Conservation (phyloP, 352 stramenopile genomes). For the Globisporangium mamillatum region DNA sequence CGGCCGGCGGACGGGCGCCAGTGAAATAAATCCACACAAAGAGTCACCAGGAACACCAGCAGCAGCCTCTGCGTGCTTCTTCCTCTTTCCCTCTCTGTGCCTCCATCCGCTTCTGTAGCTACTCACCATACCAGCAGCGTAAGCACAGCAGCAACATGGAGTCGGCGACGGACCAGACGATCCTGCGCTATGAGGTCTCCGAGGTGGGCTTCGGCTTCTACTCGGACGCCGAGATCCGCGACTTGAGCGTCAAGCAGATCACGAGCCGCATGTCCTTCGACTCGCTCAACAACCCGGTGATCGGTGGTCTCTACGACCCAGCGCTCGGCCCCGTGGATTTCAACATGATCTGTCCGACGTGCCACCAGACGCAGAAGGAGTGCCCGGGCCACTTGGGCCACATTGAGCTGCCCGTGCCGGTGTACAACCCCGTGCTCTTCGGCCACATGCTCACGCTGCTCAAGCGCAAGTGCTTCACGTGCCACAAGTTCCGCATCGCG, state of each 20-base stretch:
- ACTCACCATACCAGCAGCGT: not conserved
- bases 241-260: conserved; percentile 96
- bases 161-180: conserved; percentile 87
- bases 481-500: conserved; percentile 94
- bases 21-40: conserved; percentile 15
- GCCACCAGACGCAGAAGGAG: conserved; percentile 92
- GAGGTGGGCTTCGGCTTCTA: conserved; percentile 96
- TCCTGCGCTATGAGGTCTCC: conserved; percentile 88
- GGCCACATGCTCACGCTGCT: conserved; percentile 93
- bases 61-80: not conserved
- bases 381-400: conserved; percentile 98
- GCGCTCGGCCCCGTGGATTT: conserved; percentile 92
- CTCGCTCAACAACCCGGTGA: conserved; percentile 91
- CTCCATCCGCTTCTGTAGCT: not conserved
- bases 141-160: conserved; percentile 44
- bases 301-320: conserved; percentile 97
- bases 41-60: conserved; percentile 3
- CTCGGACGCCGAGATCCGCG: conserved; percentile 96
- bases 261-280: conserved; percentile 95
- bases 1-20: conserved; percentile 3
- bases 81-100: not conserved
- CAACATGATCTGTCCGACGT: conserved; percentile 94
- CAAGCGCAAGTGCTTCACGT: conserved; percentile 98
- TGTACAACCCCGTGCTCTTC: conserved; percentile 99
- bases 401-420: conserved; percentile 97